Evolutionary conservation across 805 yeast species (phyloP).

Genomic region (Ogataea paradorogensis): DNA sequence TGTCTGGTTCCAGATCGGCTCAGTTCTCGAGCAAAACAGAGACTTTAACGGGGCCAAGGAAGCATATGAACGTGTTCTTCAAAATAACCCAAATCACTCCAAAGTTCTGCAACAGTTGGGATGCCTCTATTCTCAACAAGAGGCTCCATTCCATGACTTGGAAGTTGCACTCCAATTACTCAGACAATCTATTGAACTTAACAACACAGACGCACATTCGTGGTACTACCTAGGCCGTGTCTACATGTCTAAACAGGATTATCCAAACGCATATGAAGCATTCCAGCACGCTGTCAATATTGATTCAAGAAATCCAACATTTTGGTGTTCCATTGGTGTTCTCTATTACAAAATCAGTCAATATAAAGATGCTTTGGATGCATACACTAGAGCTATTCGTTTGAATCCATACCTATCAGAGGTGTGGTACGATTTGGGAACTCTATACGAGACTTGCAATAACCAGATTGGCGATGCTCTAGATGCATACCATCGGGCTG

Average conservation of each 20-base stretch:
- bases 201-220: conserved; percentile 87
- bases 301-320: conserved; percentile 95
- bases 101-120: conserved; percentile 96
- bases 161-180: conserved; percentile 79
- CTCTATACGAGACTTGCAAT: conserved; percentile 94
- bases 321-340: conserved; percentile 97
- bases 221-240: conserved; percentile 98
- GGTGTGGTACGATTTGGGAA: conserved; percentile 98
- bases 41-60: conserved; percentile 91
- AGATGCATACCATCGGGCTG: conserved; percentile 96
- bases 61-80: conserved; percentile 90
- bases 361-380: conserved; percentile 95
- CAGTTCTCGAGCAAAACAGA: conserved; percentile 89
- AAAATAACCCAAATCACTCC: conserved; percentile 89
- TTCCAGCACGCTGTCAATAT: conserved; percentile 98
- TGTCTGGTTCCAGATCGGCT: conserved; percentile 98
- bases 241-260: conserved; percentile 93
- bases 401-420: conserved; percentile 94
- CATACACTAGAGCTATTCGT: conserved; percentile 94
- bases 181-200: conserved; percentile 85
- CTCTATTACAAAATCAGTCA: conserved; percentile 94
- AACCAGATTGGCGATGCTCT: conserved; percentile 92
- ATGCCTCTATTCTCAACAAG: conserved; percentile 81
- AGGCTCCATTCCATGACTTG: conserved; percentile 71
- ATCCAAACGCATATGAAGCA: conserved; percentile 94